Evolutionary conservation across 768 basidiomycete species (phyloP).

Genomic region (Lactifluus hygrophoroides): DNA sequence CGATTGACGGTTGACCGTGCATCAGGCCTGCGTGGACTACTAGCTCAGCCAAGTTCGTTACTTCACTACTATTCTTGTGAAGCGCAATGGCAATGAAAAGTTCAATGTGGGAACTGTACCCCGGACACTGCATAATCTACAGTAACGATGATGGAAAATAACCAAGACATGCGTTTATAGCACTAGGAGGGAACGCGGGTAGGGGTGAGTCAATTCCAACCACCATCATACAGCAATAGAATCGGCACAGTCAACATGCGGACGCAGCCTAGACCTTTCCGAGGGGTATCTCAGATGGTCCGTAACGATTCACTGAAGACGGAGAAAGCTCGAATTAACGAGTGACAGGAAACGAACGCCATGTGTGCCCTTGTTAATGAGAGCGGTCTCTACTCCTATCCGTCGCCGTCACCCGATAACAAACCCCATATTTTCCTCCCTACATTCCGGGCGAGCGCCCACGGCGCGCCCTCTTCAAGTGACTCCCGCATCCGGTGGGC

Average conservation of each 20-base stretch:
- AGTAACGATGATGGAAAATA: background rate
- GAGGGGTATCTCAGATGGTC: background rate
- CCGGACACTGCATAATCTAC: constrained; percentile 1
- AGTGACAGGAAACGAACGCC: background rate
- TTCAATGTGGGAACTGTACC: constrained; percentile 8
- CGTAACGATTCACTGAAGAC: background rate
- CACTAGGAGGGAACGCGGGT: background rate
- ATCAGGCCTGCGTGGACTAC: background rate
- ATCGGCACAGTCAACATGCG: background rate
- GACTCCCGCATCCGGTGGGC: constrained; percentile 54
- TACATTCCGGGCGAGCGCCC: constrained; percentile 33
- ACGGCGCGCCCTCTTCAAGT: constrained; percentile 54
- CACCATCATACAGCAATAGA: background rate
- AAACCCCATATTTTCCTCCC: constrained; percentile 31
- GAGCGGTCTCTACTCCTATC: constrained; percentile 3
- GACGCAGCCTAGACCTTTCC: background rate
- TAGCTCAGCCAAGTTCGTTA: background rate
- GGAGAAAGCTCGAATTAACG: background rate
- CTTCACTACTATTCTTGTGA: constrained; percentile 7
- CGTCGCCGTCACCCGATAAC: constrained; percentile 16
- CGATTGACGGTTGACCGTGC: background rate
- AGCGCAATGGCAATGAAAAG: background rate
- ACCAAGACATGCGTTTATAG: background rate
- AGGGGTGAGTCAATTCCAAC: background rate
- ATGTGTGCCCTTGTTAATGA: background rate